These are phyloP conservation scores for Phytophthora fragariae DNA, from an alignment of 352 stramenopile genomes.

Conservation along the genomic window DNA sequence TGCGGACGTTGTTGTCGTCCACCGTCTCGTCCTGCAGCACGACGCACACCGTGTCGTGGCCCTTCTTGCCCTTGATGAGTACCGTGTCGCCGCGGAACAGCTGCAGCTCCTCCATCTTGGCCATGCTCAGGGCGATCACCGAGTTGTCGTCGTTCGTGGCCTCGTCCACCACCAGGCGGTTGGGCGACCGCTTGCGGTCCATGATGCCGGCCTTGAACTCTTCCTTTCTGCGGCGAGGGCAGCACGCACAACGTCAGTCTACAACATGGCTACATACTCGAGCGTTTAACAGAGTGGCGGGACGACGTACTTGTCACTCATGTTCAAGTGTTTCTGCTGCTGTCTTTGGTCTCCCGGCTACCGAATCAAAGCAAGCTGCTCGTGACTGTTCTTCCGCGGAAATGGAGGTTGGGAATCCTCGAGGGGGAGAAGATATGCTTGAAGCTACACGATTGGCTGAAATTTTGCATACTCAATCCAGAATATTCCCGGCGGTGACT, in stretches of 20 bases:
- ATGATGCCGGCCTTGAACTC: slow-evolving; percentile 90
- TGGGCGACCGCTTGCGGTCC: slow-evolving; percentile 96
- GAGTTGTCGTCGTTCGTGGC: slow-evolving; percentile 99
- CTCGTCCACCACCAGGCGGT: slow-evolving; percentile 99
- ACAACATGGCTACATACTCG: neutral
- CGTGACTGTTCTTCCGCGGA: slow-evolving; percentile 38
- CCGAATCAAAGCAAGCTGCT: slow-evolving; percentile 32
- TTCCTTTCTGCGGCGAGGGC: slow-evolving; percentile 53
- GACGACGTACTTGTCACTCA: slow-evolving; percentile 42
- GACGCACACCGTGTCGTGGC: slow-evolving; percentile 98
- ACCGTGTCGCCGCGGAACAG: slow-evolving; percentile 99
- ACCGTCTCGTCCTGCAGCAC: slow-evolving; percentile 98
- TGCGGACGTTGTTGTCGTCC: slow-evolving; percentile 97
- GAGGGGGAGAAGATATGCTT: slow-evolving; percentile 8
- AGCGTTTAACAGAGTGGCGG: neutral
- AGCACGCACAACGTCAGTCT: neutral
- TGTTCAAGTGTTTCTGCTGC: slow-evolving; percentile 14
- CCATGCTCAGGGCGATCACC: slow-evolving; percentile 91
- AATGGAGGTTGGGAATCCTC: slow-evolving; percentile 27
- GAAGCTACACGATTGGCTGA: slow-evolving; percentile 15
- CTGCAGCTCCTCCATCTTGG: slow-evolving; percentile 99
- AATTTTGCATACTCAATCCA: slow-evolving; percentile 15
- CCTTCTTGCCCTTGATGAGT: slow-evolving; percentile 99
- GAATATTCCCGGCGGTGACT: neutral
- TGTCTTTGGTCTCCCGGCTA: slow-evolving; percentile 24